phyloP scores from a whole-genome alignment of 106 monocot genomes.

The Vanilla planifolia region DNA sequence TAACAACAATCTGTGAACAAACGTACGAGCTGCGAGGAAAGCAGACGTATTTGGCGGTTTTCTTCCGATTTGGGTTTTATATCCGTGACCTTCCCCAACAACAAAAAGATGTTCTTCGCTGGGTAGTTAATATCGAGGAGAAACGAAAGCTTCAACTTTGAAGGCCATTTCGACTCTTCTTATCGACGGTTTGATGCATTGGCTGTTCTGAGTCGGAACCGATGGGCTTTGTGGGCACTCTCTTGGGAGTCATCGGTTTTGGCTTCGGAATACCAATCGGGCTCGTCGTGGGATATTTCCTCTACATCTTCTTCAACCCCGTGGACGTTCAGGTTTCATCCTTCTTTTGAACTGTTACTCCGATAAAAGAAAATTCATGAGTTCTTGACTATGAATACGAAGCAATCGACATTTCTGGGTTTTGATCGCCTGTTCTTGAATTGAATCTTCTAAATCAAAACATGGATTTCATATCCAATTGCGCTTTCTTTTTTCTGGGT shows the following conservation, averaged over 20 bases:
- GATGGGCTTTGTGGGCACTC: constrained; percentile 50
- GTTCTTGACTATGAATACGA: not conserved
- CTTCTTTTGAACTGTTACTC: not conserved
- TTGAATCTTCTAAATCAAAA: too few relatives aligned
- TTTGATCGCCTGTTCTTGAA: too few relatives aligned
- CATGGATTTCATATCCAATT: too few relatives aligned
- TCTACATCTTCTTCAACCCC: constrained; percentile 40
- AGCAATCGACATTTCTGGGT: not conserved
- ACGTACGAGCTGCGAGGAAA: too few relatives aligned
- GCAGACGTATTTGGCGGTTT: too few relatives aligned
- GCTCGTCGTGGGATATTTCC: constrained; percentile 40
- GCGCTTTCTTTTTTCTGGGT: too few relatives aligned
- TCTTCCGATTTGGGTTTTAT: constrained; percentile 1
- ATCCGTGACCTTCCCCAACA: too few relatives aligned
- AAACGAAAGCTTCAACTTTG: too few relatives aligned
- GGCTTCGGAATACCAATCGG: constrained; percentile 53
- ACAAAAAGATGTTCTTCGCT: too few relatives aligned
- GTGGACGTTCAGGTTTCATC: constrained; percentile 10
- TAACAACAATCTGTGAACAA: too few relatives aligned
- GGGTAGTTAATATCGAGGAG: too few relatives aligned
- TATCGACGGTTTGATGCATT: constrained; percentile 7
- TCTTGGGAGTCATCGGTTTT: constrained; percentile 47
- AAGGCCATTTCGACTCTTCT: not conserved
- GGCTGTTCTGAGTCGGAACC: not conserved
- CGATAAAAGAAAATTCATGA: not conserved